phyloP scores from a whole-genome alignment of 306 rosid genomes.

The Ceratonia siliqua region DNA sequence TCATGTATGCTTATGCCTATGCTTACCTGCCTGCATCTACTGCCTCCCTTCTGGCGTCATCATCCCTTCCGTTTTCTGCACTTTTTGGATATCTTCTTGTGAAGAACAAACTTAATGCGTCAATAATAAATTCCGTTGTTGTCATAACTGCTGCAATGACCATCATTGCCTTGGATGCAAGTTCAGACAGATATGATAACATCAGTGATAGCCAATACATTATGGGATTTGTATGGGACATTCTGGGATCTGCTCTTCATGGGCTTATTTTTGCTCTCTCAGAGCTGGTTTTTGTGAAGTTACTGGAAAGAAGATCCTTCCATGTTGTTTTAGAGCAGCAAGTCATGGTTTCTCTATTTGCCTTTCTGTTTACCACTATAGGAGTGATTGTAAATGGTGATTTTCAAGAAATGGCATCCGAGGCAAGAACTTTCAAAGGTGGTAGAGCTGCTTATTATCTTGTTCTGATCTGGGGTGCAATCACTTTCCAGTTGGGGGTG shows the following conservation, averaged over 20 bases:
- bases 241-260: constrained; percentile 87
- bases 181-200: constrained; percentile 66
- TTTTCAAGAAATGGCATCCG: constrained; percentile 65
- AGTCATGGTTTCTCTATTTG: constrained; percentile 77
- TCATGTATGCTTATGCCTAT: constrained; percentile 94
- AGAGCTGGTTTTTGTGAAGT: constrained; percentile 70
- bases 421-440: constrained; percentile 64
- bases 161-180: constrained; percentile 84
- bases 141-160: constrained; percentile 72
- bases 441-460: constrained; percentile 64
- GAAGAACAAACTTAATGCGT: constrained; percentile 68
- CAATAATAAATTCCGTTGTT: constrained; percentile 66
- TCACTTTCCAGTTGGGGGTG: constrained; percentile 85
- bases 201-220: constrained; percentile 61
- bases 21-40: constrained; percentile 97
- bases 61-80: constrained; percentile 80
- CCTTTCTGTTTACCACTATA: constrained; percentile 68
- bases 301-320: constrained; percentile 72
- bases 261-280: constrained; percentile 94
- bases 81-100: constrained; percentile 78
- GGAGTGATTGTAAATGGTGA: constrained; percentile 59
- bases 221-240: constrained; percentile 82
- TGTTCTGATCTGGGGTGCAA: constrained; percentile 72
- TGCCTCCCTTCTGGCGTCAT: constrained; percentile 81
- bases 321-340: constrained; percentile 93